Base-by-base conservation (phyloP, 192 early-diverging fungal genomes). In the Glomus cerebriforme region DNA sequence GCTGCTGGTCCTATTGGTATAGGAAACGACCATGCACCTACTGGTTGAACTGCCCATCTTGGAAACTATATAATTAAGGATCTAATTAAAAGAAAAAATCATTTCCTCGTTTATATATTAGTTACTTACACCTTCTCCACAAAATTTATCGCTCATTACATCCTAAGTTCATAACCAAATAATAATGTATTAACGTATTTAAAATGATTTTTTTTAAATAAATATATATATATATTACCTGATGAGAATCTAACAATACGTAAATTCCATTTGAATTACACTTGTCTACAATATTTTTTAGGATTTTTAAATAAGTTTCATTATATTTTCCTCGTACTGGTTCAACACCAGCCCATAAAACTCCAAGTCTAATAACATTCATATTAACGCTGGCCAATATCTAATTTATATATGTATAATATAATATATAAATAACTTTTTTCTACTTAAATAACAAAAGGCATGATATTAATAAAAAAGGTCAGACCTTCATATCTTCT, bases 281-380 rank as follows among this genome's bases (percentile, higher is more conserved):
- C 67, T 83, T 76, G 73, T 86, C 73, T 13, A 89, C 87, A 71
- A 89, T 89, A 6, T 74, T 54, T 10, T 82, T 68, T 54, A 90
- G 87, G 45, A 88, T 82, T 27, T 85, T 83, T 7, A 92, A 75
- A 64, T 89, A 92, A 0, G 84, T 87, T 27, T 85, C 77, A 66
- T 89, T 87, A 81, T 89, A 90, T 58, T 87, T 78, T 10, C 88
- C 90, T 2, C 86, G 81, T 8, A 82, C 82, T 26, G 91, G 91
- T 60, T 92, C 91, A 19, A 86, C 89, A 54, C 90, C 91, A 13
- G 90, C 85, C 91, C 91, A 92, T 75, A 87, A 84, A 22, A 88
- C 87, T 13, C 83, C 87, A 63, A 81, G 76, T 31, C 81, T 68
- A 70, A 84, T 83, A 45, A 63, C 37, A 78, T 83, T 82, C 64